Evolutionary conservation across 78 protist genomes (phyloP).

Genomic region (Mantamonas sphyraenae): DNA sequence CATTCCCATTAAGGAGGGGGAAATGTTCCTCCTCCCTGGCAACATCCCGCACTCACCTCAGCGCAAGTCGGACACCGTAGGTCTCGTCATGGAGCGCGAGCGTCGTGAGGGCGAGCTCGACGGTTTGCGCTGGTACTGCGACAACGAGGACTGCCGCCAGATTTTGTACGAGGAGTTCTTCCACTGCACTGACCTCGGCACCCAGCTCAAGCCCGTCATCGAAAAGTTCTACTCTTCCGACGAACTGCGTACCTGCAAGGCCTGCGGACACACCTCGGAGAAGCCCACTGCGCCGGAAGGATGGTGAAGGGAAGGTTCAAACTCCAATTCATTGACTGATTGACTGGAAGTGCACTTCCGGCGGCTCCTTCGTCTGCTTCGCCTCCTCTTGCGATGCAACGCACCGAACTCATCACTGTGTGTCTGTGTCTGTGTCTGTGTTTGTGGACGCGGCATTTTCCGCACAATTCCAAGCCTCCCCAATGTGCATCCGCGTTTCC

Average conservation of each 20-base stretch:
- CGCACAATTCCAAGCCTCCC: too few relatives aligned
- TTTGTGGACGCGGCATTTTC: too few relatives aligned
- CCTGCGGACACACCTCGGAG: not conserved
- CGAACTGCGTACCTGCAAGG: slow-evolving; percentile 10
- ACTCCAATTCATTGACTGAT: too few relatives aligned
- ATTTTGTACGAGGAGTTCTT: slow-evolving; percentile 7
- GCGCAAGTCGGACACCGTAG: slow-evolving; percentile 16
- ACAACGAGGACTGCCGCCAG: not conserved
- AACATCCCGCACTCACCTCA: slow-evolving; percentile 44
- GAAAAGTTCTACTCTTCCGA: not conserved
- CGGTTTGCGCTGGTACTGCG: slow-evolving; percentile 29
- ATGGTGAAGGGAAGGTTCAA: too few relatives aligned
- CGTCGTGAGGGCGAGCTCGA: slow-evolving; percentile 24
- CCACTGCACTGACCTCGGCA: slow-evolving; percentile 3
- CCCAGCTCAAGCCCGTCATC: slow-evolving; percentile 11
- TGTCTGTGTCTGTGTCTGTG: too few relatives aligned
- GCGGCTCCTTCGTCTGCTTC: too few relatives aligned
- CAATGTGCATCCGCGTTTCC: too few relatives aligned
- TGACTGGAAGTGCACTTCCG: too few relatives aligned
- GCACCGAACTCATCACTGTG: too few relatives aligned
- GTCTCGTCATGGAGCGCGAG: slow-evolving; percentile 48
- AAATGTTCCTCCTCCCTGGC: slow-evolving; percentile 35
- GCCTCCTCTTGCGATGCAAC: too few relatives aligned
- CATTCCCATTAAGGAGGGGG: slow-evolving; percentile 40
- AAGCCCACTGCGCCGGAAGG: too few relatives aligned